These are phyloP conservation scores for Platismatia glauca DNA, from an alignment of 495 filamentous ascomycete genomes.

Conservation along the genomic window DNA sequence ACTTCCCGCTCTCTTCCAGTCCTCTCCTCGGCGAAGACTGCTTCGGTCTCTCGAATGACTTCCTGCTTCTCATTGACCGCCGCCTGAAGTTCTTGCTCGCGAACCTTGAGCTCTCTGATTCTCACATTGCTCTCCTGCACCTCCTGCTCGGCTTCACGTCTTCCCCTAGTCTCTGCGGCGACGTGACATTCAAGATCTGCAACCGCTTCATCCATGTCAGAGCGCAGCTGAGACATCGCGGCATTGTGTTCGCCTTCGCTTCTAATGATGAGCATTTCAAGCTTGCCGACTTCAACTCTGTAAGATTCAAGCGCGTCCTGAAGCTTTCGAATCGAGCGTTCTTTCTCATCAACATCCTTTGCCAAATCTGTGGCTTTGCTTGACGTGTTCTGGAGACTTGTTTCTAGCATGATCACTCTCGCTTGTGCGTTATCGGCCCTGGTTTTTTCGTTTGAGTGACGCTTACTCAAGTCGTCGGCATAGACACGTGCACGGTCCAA, in stretches of 20 bases:
- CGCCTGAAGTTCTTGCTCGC: slow-evolving; percentile 29
- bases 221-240: slow-evolving; percentile 27
- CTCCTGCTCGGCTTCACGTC: slow-evolving; percentile 32
- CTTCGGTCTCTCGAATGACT: slow-evolving; percentile 35
- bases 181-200: slow-evolving; percentile 35
- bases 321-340: slow-evolving; percentile 50
- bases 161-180: slow-evolving; percentile 31
- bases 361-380: slow-evolving; percentile 42
- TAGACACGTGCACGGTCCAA: slow-evolving; percentile 33
- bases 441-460: slow-evolving; percentile 11
- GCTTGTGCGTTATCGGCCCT: slow-evolving; percentile 34
- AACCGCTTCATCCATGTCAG: slow-evolving; percentile 32
- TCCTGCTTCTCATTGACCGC: slow-evolving; percentile 37
- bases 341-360: slow-evolving; percentile 46
- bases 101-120: slow-evolving; percentile 35
- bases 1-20: slow-evolving; percentile 35
- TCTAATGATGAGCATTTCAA: slow-evolving; percentile 50
- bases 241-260: slow-evolving; percentile 48
- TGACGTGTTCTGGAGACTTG: slow-evolving; percentile 40
- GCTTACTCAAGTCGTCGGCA: slow-evolving; percentile 17
- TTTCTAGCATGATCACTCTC: slow-evolving; percentile 44
- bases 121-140: slow-evolving; percentile 28
- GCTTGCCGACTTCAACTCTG: slow-evolving; percentile 49
- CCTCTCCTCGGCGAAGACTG: slow-evolving; percentile 26
- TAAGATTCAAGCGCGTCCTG: slow-evolving; percentile 55